Percentiles rank a stretch among this genome's conserved stretches.
Evolutionary conservation across 768 basidiomycete genomes (phyloP).

Genomic region (Hebeloma cylindrosporum): DNA sequence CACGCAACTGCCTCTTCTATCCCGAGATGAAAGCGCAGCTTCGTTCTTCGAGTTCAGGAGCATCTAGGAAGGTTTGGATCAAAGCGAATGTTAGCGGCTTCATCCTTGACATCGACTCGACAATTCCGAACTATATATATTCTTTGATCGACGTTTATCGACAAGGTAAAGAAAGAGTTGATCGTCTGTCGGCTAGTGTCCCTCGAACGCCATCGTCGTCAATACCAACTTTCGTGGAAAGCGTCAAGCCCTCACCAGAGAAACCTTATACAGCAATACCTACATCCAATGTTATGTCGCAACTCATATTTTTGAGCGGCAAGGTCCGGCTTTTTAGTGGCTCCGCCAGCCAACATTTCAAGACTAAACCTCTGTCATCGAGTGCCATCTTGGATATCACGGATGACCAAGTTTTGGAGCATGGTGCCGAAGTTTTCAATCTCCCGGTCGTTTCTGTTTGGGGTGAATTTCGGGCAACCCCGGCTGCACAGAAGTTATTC

Average conservation of each 20-base stretch:
- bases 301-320: constrained; percentile 82
- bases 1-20: constrained; percentile 72
- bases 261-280: constrained; percentile 40
- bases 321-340: constrained; percentile 72
- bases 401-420: constrained; percentile 54
- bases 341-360: constrained; percentile 39
- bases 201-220: constrained; percentile 43
- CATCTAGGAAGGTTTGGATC: constrained; percentile 57
- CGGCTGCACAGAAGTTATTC: constrained; percentile 40
- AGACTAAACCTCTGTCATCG: constrained; percentile 35
- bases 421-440: constrained; percentile 64
- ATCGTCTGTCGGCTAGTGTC: constrained; percentile 55
- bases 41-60: constrained; percentile 49
- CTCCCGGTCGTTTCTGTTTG: constrained; percentile 80
- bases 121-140: constrained; percentile 75
- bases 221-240: constrained; percentile 16
- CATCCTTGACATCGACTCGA: constrained; percentile 79
- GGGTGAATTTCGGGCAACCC: constrained; percentile 74
- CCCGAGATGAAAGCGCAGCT: constrained; percentile 80
- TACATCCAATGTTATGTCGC: constrained; percentile 61
- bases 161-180: constrained; percentile 76
- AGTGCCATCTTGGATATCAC: constrained; percentile 39
- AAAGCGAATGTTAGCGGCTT: constrained; percentile 80
- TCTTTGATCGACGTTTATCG: constrained; percentile 85
- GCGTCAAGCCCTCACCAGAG: constrained; percentile 20